Base-by-base conservation (phyloP, 371 early-diverging fungal species). In the Mortierella sp. region DNA sequence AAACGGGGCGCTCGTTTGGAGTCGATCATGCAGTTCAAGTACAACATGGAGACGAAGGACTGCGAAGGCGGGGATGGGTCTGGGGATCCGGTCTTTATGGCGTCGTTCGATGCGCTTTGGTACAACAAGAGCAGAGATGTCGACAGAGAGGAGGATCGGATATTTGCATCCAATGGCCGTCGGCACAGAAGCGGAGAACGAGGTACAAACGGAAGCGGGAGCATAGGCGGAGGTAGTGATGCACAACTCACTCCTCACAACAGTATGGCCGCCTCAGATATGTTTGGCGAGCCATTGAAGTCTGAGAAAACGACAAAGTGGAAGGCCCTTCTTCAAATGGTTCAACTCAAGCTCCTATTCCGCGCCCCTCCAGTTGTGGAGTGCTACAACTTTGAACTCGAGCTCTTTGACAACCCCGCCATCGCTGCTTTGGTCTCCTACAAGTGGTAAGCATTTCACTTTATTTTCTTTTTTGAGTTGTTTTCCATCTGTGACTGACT, bases 21-120 rank as follows among this genome's bases (percentile, higher is more conserved):
- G n/a, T 73, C 75, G 1, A 74, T 76, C 49, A 16, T 83, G 41
- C 83, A 78, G 32, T 38, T 83, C 2, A 43, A 76, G 10, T 43
- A 24, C 10, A 38, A 3, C 2, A 11, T 38, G 16, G 55, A 11
- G 3, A 35, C 18, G 21, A 46, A 38, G 11, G 14, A 4, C 24
- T 11, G 32, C 0, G 41, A n/a, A 8, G 18, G 38, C 6, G 16
- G 35, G 24, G 55, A 73, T 1, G 24, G 16, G 0, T 55, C 51
- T 44, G 21, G 6, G 16, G 29, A 38, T 4, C 54, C 41, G 21
- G 12, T 76, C 6, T 76, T 49, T 41, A 24, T 43, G 6, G 70
- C 76, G 5, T 10, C 55, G 6, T 70, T 76, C 55, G 54, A 48
- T 38, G 41, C 44, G 1, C 70, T 76, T 38, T 76, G 76, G 76